A percentile compares a stretch with the other conserved stretches of the same genome.
These are phyloP conservation scores for Fusarium siculi DNA, from an alignment of 2,329 filamentous ascomycete species.

Conservation along the genomic window DNA sequence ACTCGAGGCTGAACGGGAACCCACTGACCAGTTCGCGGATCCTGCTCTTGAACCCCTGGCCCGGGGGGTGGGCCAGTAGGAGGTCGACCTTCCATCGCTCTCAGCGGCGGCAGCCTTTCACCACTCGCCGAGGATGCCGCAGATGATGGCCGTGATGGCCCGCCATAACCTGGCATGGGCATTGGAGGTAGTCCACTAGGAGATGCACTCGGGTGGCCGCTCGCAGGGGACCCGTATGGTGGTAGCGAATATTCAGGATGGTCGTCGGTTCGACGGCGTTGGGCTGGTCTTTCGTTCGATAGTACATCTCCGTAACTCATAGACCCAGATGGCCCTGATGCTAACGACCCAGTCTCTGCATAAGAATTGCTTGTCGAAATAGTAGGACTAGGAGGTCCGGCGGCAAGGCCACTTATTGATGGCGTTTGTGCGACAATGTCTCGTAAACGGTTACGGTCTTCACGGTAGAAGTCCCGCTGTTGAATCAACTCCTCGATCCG, in stretches of 20 bases:
- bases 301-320: conserved; percentile 55
- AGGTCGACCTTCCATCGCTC: conserved; percentile 55
- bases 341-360: conserved; percentile 52
- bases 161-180: conserved; percentile 51
- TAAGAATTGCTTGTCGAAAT: conserved; percentile 51
- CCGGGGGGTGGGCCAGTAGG: conserved; percentile 40
- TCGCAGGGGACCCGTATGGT: conserved; percentile 51
- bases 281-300: conserved; percentile 57
- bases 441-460: conserved; percentile 76
- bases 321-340: conserved; percentile 41
- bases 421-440: conserved; percentile 72
- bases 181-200: conserved; percentile 56
- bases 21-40: conserved; percentile 52
- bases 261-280: conserved; percentile 61
- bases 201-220: conserved; percentile 45
- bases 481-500: conserved; percentile 57
- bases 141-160: conserved; percentile 52
- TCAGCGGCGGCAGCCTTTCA: conserved; percentile 61
- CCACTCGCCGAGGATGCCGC: conserved; percentile 51
- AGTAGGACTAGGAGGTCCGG: conserved; percentile 63
- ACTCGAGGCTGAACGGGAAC: conserved; percentile 46
- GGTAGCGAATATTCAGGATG: conserved; percentile 55
- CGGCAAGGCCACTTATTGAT: conserved; percentile 63
- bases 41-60: conserved; percentile 48
- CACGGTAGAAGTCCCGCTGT: conserved; percentile 75